A percentile compares a stretch with the other conserved stretches of the same genome.
phyloP scores from a whole-genome alignment of 2,329 filamentous ascomycete species.

The Nothophaeocryptopus gaeumannii region DNA sequence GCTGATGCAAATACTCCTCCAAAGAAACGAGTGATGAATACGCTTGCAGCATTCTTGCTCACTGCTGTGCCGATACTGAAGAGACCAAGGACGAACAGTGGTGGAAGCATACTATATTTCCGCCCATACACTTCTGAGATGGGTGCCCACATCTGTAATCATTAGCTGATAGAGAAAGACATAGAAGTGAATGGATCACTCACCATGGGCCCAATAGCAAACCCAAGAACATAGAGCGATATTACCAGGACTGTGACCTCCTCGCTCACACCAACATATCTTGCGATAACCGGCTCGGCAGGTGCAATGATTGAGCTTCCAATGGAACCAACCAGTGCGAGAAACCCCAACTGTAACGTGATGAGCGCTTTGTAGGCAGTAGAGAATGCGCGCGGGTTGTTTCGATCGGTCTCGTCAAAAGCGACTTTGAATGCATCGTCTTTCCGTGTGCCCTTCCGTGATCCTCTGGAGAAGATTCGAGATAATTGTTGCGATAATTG shows the following conservation, averaged over 20 bases:
- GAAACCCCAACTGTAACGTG: slow-evolving; percentile 50
- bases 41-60: slow-evolving; percentile 36
- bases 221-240: slow-evolving; percentile 48
- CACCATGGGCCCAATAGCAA: slow-evolving; percentile 40
- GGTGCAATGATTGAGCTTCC: slow-evolving; percentile 53
- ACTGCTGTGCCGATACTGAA: slow-evolving; percentile 49
- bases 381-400: slow-evolving; percentile 51
- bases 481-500: slow-evolving; percentile 3
- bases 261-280: slow-evolving; percentile 42
- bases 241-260: slow-evolving; percentile 48
- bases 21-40: slow-evolving; percentile 47
- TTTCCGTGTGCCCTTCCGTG: no score
- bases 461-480: slow-evolving; percentile 1
- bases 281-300: slow-evolving; percentile 43
- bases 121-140: slow-evolving; percentile 41
- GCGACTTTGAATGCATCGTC: slow-evolving; percentile 27
- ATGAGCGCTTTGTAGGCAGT: slow-evolving; percentile 46
- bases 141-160: slow-evolving; percentile 15
- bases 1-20: slow-evolving; percentile 45
- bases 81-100: slow-evolving; percentile 42
- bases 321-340: slow-evolving; percentile 37
- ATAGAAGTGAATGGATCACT: neutral
- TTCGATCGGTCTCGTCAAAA: slow-evolving; percentile 36
- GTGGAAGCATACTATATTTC: slow-evolving; percentile 44
- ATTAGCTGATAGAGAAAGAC: neutral